Evolutionary conservation across 805 yeast species (phyloP), one percentile per base, ranked within the genome.

Genomic region (Suhomyces sp.): DNA sequence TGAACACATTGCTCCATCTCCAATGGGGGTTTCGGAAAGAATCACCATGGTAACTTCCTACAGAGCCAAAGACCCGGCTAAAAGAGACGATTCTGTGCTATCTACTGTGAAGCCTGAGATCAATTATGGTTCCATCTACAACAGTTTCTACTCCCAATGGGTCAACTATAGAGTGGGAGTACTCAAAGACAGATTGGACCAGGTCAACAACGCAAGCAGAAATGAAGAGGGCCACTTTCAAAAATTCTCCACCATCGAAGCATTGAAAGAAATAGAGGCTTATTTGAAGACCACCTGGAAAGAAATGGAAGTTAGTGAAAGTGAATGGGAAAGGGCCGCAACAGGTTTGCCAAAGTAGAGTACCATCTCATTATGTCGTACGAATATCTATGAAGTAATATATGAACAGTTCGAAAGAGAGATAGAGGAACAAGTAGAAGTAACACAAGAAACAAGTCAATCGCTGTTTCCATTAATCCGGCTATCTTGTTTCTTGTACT

Each of bases 1-100:
- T 17, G 65, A 59, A 43, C 77, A 72, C 42, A 56, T 72, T 39
- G 77, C 76, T 6, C 63, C 74, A 14, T 65, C 65, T 36, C 75
- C 77, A 12, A 46, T 49, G 17, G 63, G 64, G 26, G 50, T 52
- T 10, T 34, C 54, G 19, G 71, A 64, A 45, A 51, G 71, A 48
- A 63, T 65, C 35, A 65, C 71, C 16, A 60, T 62, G 68, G 71
- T 65, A n/a, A 64, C 70, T 4, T 58, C 65, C 8, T 64, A 60
- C 42, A 47, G 66, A 22, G 62, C 70, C 12, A 60, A 57, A 33
- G 50, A 60, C 33, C 53, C 63, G 1, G 19, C 33, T 22, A 43
- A 40, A 15, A 42, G 44, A 28, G 71, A 65, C 28, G 51, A 46
- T 6, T 62, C 68, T 2, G 61, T 55, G 4, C 54, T 65, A 42